Base-by-base conservation (phyloP, 2,329 filamentous ascomycete genomes). In the Neophaeococcomyces aloes region DNA sequence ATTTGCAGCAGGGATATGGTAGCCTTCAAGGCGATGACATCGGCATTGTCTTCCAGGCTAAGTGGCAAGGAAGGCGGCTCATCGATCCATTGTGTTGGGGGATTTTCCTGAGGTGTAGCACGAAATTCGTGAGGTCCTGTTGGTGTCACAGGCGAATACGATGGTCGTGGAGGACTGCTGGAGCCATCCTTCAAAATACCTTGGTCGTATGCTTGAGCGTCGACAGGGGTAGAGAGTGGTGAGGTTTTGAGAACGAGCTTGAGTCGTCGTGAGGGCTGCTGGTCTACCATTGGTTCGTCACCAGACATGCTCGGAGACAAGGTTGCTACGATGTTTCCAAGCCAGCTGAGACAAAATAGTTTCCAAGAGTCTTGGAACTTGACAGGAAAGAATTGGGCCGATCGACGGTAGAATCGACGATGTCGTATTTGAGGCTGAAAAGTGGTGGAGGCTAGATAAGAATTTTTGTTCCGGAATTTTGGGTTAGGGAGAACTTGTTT, bases 1-100 rank as follows among this genome's bases (percentile, higher is more conserved):
- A 94, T 72, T 65, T 94, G 86, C 36, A 96, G 70, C 40, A 94
- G 79, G 7, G 85, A 82, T 48, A 95, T 86, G 35, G 88, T 85
- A 19, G 83, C 85, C 52, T 82, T 80, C 47, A 95, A 72, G 4
- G 89, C 89, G 48, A 95, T 81, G 18, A 83, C 86, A 67, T 96
- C 89, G 6, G 86, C 80, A 58, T 94, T 94, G 44, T 67, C 63
- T 42, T 65, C 66, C 45, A 69, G 64, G 23, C 65, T 67, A 42
- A 71, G 62, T 7, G 67, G 66, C 2, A 67, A 57, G 2, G 66
- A 57, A 1, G 66, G 65, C 29, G 38, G 47, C 19, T 52, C 52
- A n/a, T 54, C 51, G 34, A 55, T 47, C 47, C 48, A 55, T 44
- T 52, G 47, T 3, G 49, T 25, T 14, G 25, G 30, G 25, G 44